Evolutionary conservation across 441 rosid genomes (phyloP).

Genomic region (Aquilaria agallochum): DNA sequence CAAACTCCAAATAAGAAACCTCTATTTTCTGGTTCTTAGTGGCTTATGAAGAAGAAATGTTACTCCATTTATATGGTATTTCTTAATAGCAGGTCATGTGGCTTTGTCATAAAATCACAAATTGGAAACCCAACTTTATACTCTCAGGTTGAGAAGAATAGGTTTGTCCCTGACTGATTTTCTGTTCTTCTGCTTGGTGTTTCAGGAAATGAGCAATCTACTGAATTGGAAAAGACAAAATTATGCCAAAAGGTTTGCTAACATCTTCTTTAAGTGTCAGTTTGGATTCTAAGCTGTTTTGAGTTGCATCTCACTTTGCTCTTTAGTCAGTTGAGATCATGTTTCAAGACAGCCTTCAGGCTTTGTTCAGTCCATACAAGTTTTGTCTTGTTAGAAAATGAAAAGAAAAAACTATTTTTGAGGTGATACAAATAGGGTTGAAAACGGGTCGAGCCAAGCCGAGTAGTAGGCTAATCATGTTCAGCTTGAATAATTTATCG

Average conservation of each 20-base stretch:
- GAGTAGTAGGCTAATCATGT: no score
- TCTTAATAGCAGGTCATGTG: neutral
- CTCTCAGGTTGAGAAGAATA: no score
- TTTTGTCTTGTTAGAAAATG: no score
- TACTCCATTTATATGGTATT: neutral
- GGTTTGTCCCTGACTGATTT: neutral
- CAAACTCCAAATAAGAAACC: no score
- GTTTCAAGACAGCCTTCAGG: no score
- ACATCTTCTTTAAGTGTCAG: neutral
- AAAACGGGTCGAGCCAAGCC: no score
- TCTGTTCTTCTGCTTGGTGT: constrained; percentile 14
- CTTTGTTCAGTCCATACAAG: no score
- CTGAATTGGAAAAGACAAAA: constrained; percentile 19
- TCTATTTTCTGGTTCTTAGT: neutral
- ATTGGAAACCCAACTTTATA: neutral
- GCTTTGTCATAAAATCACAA: neutral
- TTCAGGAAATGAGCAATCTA: constrained; percentile 31
- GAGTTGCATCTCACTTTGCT: no score
- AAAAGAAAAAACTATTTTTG: no score
- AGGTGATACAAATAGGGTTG: no score
- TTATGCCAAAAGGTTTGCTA: constrained; percentile 36
- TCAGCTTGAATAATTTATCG: no score
- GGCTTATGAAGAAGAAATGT: constrained; percentile 1
- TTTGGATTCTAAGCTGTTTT: neutral
- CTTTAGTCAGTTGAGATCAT: no score